These are phyloP conservation scores for Capsella rubella DNA, from an alignment of 441 rosid genomes.

Conservation along the genomic window DNA sequence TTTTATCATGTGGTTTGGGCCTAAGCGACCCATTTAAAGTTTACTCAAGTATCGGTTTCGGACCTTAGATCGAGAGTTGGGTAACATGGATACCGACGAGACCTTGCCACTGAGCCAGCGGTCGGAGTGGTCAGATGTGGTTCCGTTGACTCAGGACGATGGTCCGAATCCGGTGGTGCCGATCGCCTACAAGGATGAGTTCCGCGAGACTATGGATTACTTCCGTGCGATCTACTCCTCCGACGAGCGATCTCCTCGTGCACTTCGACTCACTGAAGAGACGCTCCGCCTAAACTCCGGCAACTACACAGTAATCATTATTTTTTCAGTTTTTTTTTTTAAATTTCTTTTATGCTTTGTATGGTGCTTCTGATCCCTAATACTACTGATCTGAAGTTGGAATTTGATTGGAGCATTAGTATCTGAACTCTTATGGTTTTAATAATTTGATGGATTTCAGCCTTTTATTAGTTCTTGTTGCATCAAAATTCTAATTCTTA, in stretches of 20 bases:
- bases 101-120: slow-evolving; percentile 58
- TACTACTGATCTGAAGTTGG: not conserved
- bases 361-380: not conserved
- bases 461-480: not conserved
- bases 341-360: not conserved
- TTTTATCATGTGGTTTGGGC: not conserved
- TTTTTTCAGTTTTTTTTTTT: not conserved
- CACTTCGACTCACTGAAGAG: slow-evolving; percentile 68
- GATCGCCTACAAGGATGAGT: slow-evolving; percentile 82
- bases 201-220: slow-evolving; percentile 90
- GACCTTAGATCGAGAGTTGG: not conserved
- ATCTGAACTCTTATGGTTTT: not conserved
- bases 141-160: slow-evolving; percentile 81
- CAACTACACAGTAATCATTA: slow-evolving; percentile 79
- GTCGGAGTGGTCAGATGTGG: slow-evolving; percentile 83
- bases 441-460: not conserved
- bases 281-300: slow-evolving; percentile 77
- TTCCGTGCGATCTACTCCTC: slow-evolving; percentile 81
- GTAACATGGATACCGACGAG: slow-evolving; percentile 46
- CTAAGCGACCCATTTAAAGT: not conserved
- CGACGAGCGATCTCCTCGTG: slow-evolving; percentile 83
- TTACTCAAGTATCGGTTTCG: not conserved
- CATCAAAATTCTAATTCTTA: not conserved
- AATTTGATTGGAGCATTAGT: not conserved
- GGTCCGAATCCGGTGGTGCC: slow-evolving; percentile 90